Percentiles rank a stretch among this genome's conserved stretches.
Conservation (phyloP, 2,329 filamentous ascomycete species). For the Colletotrichum sp. region DNA sequence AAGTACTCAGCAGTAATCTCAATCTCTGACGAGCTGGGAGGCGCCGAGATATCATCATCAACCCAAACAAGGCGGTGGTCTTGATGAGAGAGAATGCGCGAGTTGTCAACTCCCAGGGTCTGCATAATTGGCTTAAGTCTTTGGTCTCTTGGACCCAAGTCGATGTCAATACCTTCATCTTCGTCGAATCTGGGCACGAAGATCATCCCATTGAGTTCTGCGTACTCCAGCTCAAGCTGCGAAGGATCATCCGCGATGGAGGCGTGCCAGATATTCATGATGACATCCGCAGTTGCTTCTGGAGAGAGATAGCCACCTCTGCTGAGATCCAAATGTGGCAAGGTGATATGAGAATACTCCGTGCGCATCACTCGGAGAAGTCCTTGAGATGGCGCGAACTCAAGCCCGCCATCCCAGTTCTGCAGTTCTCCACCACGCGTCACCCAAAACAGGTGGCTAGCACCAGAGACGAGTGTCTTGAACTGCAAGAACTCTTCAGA, state of each 20-base stretch:
- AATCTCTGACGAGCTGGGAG: neutral
- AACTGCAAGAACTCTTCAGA: constrained; percentile 4
- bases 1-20: neutral
- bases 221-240: constrained; percentile 16
- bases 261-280: neutral
- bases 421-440: constrained; percentile 4
- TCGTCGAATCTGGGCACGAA: constrained; percentile 14
- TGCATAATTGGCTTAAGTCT: neutral
- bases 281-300: fast-evolving
- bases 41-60: neutral
- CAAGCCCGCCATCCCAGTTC: constrained; percentile 1
- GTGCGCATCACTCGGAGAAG: constrained; percentile 21
- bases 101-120: neutral
- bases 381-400: constrained; percentile 20
- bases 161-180: constrained; percentile 3
- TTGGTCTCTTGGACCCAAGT: neutral
- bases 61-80: neutral
- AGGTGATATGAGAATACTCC: constrained; percentile 5
- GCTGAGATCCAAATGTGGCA: constrained; percentile 16
- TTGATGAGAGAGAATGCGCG: neutral
- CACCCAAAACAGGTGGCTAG: constrained; percentile 22
- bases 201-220: constrained; percentile 11
- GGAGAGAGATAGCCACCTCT: neutral
- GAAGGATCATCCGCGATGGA: neutral
- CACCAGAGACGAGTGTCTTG: constrained; percentile 13